Conservation (phyloP, 2,329 filamentous ascomycete species). For the Bipolaris zeicola region DNA sequence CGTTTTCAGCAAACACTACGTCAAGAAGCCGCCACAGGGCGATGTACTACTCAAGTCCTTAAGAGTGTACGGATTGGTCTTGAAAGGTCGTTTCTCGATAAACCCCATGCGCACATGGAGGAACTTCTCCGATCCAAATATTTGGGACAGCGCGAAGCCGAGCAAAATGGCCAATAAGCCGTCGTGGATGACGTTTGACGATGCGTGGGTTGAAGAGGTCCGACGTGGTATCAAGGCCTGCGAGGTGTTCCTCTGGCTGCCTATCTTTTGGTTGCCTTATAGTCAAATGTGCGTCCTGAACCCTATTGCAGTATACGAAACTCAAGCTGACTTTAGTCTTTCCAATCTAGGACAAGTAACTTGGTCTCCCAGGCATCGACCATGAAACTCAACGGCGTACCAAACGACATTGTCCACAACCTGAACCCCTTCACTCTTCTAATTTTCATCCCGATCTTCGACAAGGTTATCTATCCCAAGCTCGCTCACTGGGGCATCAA, state of each 20-base stretch:
- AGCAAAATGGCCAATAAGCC: slow-evolving; percentile 64
- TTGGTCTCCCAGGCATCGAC: slow-evolving; percentile 58
- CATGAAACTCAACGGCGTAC: slow-evolving; percentile 63
- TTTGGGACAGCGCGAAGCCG: slow-evolving; percentile 63
- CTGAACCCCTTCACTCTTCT: slow-evolving; percentile 76
- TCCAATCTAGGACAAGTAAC: slow-evolving; percentile 61
- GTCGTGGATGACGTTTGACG: slow-evolving; percentile 78
- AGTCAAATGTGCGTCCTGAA: slow-evolving; percentile 52
- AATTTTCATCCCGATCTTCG: slow-evolving; percentile 71
- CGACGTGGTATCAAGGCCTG: slow-evolving; percentile 31
- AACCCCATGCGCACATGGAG: slow-evolving; percentile 60
- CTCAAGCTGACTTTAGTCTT: background rate
- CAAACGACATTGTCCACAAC: slow-evolving; percentile 79
- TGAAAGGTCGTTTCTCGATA: slow-evolving; percentile 65
- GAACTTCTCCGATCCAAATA: slow-evolving; percentile 51
- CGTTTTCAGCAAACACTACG: slow-evolving; percentile 32
- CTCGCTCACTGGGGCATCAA: slow-evolving; percentile 66
- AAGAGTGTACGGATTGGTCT: slow-evolving; percentile 62
- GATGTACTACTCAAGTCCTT: slow-evolving; percentile 72
- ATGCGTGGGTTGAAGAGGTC: slow-evolving; percentile 71
- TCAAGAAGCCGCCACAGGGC: slow-evolving; percentile 65
- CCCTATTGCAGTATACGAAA: background rate
- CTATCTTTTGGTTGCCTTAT: slow-evolving; percentile 60
- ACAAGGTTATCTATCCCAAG: slow-evolving; percentile 67
- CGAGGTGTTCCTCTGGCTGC: slow-evolving; percentile 57